Evolutionary conservation across 2,329 filamentous ascomycete genomes (phyloP).

Genomic region (Leptographium procerum): DNA sequence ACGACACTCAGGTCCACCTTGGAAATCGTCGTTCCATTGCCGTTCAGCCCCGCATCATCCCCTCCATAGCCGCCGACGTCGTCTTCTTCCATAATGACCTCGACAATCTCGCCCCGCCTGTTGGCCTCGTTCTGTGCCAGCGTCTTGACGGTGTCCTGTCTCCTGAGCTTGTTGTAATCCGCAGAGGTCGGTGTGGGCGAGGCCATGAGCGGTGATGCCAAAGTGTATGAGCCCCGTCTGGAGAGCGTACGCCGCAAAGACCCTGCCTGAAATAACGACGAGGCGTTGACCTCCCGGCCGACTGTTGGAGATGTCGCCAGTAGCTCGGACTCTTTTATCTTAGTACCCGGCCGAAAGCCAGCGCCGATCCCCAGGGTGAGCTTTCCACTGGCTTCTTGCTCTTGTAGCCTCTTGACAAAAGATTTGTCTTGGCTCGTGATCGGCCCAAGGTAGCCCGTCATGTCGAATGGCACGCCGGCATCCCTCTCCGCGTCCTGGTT

Average conservation of each 20-base stretch:
- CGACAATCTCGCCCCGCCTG: constrained; percentile 45
- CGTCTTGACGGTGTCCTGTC: constrained; percentile 31
- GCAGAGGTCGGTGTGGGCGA: background rate
- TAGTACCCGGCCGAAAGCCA: constrained; percentile 37
- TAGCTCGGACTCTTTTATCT: constrained; percentile 39
- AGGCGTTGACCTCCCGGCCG: background rate
- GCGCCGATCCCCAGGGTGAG: constrained; percentile 48
- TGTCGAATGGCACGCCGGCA: constrained; percentile 27
- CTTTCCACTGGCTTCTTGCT: constrained; percentile 41
- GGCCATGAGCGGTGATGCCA: constrained; percentile 4
- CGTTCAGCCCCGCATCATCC: constrained; percentile 25
- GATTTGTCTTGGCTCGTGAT: constrained; percentile 30
- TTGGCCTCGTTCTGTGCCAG: constrained; percentile 49
- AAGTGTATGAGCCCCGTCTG: background rate
- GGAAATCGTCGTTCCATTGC: constrained; percentile 10
- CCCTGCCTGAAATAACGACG: background rate
- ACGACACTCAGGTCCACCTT: constrained; percentile 41
- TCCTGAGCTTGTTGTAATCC: background rate
- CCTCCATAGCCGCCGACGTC: constrained; percentile 7
- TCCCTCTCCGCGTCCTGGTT: constrained; percentile 15
- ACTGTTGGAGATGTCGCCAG: constrained; percentile 22
- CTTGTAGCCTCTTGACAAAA: constrained; percentile 33
- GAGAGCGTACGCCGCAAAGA: constrained; percentile 11
- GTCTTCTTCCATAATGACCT: constrained; percentile 39
- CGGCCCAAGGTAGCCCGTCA: constrained; percentile 35